phyloP scores from a whole-genome alignment of 768 basidiomycete species.

The Boletus huronensis region DNA sequence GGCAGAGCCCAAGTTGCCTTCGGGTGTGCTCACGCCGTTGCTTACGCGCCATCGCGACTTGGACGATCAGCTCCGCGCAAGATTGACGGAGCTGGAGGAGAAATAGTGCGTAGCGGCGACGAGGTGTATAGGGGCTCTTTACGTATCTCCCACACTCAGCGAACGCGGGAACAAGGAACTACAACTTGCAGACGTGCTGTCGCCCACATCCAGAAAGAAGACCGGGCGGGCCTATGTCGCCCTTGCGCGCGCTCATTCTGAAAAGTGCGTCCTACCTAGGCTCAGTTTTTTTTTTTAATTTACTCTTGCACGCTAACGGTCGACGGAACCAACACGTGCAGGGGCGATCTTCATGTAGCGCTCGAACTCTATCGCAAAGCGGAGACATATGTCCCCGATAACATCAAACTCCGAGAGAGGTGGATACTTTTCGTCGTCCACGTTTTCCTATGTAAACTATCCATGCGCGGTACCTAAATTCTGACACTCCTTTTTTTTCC shows the following conservation, averaged over 20 bases:
- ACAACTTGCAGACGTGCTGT: slow-evolving; percentile 59
- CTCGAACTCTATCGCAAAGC: slow-evolving; percentile 82
- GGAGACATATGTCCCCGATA: slow-evolving; percentile 80
- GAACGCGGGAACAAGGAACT: slow-evolving; percentile 61
- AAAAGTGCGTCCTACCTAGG: slow-evolving; percentile 53
- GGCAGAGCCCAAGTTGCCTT: slow-evolving; percentile 19
- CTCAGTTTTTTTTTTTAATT: not conserved
- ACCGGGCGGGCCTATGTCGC: slow-evolving; percentile 82
- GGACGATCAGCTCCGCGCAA: slow-evolving; percentile 61
- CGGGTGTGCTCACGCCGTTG: slow-evolving; percentile 54
- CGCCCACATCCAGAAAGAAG: slow-evolving; percentile 75
- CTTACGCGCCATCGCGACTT: slow-evolving; percentile 64
- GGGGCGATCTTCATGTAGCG: slow-evolving; percentile 78
- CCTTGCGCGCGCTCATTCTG: slow-evolving; percentile 74
- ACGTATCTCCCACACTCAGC: slow-evolving; percentile 28
- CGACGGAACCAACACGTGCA: slow-evolving; percentile 22
- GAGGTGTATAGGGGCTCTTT: slow-evolving; percentile 14
- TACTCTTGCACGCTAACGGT: not conserved
- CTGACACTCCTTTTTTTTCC: slow-evolving; percentile 40
- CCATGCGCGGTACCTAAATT: slow-evolving; percentile 33
- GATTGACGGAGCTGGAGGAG: slow-evolving; percentile 66
- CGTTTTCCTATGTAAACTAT: slow-evolving; percentile 59
- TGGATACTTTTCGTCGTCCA: slow-evolving; percentile 70
- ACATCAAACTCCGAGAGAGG: slow-evolving; percentile 83
- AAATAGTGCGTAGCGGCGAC: slow-evolving; percentile 54